Evolutionary conservation across 345 rosid genomes (phyloP).

Genomic region (Hibiscus mutabilis): DNA sequence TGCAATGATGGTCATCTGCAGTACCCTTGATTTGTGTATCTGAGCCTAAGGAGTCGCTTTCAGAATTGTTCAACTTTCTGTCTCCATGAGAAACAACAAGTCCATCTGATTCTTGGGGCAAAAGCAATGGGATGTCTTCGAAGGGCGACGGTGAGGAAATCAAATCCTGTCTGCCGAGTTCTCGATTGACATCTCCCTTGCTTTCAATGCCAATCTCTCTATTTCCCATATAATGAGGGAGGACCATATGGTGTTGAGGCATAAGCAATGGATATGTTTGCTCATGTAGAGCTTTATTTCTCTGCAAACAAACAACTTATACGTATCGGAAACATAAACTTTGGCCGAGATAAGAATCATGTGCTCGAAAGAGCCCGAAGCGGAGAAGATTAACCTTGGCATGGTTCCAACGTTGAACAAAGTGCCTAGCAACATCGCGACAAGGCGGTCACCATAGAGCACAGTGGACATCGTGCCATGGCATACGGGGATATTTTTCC

Average conservation of each 20-base stretch:
- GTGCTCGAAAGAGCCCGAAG: neutral
- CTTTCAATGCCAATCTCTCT: conserved; percentile 42
- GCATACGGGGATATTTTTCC: conserved; percentile 84
- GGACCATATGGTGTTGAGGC: conserved; percentile 95
- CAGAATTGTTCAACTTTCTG: conserved; percentile 20
- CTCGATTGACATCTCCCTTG: conserved; percentile 30
- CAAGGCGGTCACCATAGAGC: conserved; percentile 97
- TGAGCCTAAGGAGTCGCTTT: conserved; percentile 21
- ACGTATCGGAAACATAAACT: conserved; percentile 6
- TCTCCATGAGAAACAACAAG: conserved; percentile 16
- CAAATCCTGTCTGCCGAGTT: conserved; percentile 31
- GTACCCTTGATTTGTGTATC: conserved; percentile 19
- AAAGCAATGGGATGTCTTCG: conserved; percentile 74
- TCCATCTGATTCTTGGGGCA: conserved; percentile 67
- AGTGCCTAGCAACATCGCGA: conserved; percentile 84
- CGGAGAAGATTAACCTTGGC: conserved; percentile 55
- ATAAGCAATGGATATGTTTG: conserved; percentile 74
- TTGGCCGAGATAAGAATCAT: neutral
- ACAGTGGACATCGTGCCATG: conserved; percentile 96
- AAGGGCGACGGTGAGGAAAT: conserved; percentile 50
- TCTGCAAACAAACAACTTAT: conserved; percentile 31
- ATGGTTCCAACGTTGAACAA: conserved; percentile 95
- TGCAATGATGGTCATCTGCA: conserved; percentile 18
- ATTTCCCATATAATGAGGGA: conserved; percentile 91
- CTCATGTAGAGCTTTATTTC: conserved; percentile 84